phyloP scores from a whole-genome alignment of 768 basidiomycete species.

The Psilocybe tampanensis region DNA sequence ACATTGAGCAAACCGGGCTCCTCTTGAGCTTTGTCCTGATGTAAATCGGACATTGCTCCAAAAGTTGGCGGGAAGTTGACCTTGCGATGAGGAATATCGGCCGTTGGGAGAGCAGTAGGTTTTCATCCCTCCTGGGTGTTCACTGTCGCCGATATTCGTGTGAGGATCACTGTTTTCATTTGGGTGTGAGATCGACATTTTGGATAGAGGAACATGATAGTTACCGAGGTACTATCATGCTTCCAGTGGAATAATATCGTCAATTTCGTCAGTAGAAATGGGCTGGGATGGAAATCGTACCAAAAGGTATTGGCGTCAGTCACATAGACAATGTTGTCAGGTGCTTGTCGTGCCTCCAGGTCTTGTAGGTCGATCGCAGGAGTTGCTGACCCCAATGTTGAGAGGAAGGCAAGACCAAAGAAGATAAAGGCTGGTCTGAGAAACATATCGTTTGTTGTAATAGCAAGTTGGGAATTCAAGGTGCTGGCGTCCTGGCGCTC shows the following conservation, averaged over 20 bases:
- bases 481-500: too few relatives aligned
- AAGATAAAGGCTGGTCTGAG: background rate
- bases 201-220: background rate
- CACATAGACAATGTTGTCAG: constrained; percentile 55
- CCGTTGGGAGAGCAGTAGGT: constrained; percentile 54
- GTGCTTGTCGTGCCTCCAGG: constrained; percentile 26
- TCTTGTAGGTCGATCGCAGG: constrained; percentile 12
- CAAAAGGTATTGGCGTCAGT: constrained; percentile 45
- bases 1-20: constrained; percentile 48
- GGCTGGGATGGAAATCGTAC: constrained; percentile 28
- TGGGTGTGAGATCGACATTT: background rate
- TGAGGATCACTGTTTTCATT: constrained; percentile 38
- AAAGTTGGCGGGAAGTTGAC: constrained; percentile 46
- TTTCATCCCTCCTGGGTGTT: constrained; percentile 55
- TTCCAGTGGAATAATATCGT: constrained; percentile 15
- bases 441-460: background rate
- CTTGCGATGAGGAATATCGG: constrained; percentile 42
- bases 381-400: constrained; percentile 9
- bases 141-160: constrained; percentile 58
- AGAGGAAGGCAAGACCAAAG: background rate
- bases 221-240: constrained; percentile 52
- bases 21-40: constrained; percentile 42
- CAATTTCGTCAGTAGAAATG: background rate
- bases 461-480: background rate
- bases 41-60: constrained; percentile 55